Evolutionary conservation across 768 basidiomycete genomes (phyloP).

Genomic region (Tylopilus rubrobrunneus): DNA sequence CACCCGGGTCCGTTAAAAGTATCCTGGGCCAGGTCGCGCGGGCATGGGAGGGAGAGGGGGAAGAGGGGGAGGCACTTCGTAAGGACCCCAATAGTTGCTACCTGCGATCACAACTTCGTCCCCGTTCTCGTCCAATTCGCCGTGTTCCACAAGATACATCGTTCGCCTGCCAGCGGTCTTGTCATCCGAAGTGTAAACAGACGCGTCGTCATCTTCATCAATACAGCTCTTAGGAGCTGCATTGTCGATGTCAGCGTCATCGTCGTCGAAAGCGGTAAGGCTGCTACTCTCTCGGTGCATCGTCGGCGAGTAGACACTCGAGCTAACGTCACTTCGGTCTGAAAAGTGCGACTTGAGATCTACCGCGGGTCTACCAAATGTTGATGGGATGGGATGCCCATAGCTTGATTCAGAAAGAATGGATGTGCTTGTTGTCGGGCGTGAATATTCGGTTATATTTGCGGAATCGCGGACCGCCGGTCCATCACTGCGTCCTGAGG

Average conservation of each 20-base stretch:
- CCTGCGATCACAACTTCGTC: slow-evolving; percentile 20
- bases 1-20: slow-evolving; percentile 19
- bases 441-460: slow-evolving; percentile 9
- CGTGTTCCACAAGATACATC: slow-evolving; percentile 32
- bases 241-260: slow-evolving; percentile 21
- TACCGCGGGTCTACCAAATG: background rate
- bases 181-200: slow-evolving; percentile 28
- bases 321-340: slow-evolving; percentile 15
- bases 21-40: slow-evolving; percentile 24
- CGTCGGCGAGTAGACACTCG: slow-evolving; percentile 15
- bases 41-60: slow-evolving; percentile 16
- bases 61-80: slow-evolving; percentile 18
- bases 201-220: slow-evolving; percentile 29
- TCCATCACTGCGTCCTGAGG: slow-evolving; percentile 17
- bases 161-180: slow-evolving; percentile 33
- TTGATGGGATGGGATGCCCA: slow-evolving; percentile 12
- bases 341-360: slow-evolving; percentile 19
- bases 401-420: slow-evolving; percentile 18
- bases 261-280: slow-evolving; percentile 19
- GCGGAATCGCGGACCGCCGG: slow-evolving; percentile 8
- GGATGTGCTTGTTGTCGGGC: slow-evolving; percentile 22
- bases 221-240: slow-evolving; percentile 4
- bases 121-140: slow-evolving; percentile 18
- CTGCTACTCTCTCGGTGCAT: slow-evolving; percentile 19
- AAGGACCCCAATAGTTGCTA: slow-evolving; percentile 19